Conservation (phyloP, 805 yeast genomes). For the Ogataea nitratoaversa region DNA sequence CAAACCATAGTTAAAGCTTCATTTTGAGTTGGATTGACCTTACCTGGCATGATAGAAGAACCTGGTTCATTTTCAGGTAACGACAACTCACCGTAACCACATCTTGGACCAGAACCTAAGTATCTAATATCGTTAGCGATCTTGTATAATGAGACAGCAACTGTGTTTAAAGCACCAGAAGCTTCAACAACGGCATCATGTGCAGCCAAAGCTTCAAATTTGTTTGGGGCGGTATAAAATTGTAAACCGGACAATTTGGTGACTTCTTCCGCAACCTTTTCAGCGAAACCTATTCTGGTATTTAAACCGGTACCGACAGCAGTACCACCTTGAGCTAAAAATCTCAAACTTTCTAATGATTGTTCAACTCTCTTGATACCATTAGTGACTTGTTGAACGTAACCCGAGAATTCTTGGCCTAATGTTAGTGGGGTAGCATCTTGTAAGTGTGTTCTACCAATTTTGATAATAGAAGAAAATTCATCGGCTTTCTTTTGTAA, state of each 20-base stretch:
- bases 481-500: slow-evolving; percentile 73
- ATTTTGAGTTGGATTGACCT: slow-evolving; percentile 98
- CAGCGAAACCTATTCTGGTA: slow-evolving; percentile 88
- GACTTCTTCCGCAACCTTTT: slow-evolving; percentile 81
- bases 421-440: slow-evolving; percentile 96
- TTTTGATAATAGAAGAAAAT: slow-evolving; percentile 83
- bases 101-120: slow-evolving; percentile 98
- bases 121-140: slow-evolving; percentile 98
- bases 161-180: slow-evolving; percentile 93
- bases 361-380: slow-evolving; percentile 85
- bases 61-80: slow-evolving; percentile 99
- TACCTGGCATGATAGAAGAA: slow-evolving; percentile 99
- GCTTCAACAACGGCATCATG: slow-evolving; percentile 98
- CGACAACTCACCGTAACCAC: slow-evolving; percentile 95
- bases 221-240: slow-evolving; percentile 95
- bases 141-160: slow-evolving; percentile 90
- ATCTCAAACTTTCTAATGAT: slow-evolving; percentile 69
- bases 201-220: slow-evolving; percentile 98
- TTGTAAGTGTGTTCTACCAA: slow-evolving; percentile 97
- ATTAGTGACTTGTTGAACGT: slow-evolving; percentile 86
- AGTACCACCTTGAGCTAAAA: slow-evolving; percentile 98
- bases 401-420: slow-evolving; percentile 98
- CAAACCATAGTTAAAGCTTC: slow-evolving; percentile 99
- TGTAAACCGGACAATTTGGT: slow-evolving; percentile 81
- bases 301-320: slow-evolving; percentile 99